Evolutionary conservation across 2,329 filamentous ascomycete species (phyloP).

Genomic region (Aspergillus aculeatinus): DNA sequence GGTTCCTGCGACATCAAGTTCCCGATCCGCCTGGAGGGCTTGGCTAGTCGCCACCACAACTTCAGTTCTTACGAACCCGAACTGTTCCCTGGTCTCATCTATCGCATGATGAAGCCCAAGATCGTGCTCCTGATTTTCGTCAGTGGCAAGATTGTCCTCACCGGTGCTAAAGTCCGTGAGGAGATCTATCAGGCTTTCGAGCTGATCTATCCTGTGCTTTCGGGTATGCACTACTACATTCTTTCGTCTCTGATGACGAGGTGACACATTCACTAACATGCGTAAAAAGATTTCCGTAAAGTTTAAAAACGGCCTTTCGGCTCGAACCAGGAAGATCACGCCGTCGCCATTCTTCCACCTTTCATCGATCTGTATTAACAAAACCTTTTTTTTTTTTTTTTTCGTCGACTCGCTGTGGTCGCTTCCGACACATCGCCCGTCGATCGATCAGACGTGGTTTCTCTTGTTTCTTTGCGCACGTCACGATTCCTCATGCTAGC

Average conservation of each 20-base stretch:
- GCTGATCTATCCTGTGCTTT: constrained; percentile 94
- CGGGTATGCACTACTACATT: constrained; percentile 58
- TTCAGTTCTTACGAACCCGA: constrained; percentile 99
- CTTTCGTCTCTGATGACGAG: background rate
- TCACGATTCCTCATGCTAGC: constrained; percentile 43
- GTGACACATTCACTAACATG: constrained; percentile 7
- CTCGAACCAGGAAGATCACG: constrained; percentile 20
- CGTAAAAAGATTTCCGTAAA: constrained; percentile 60
- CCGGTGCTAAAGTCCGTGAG: constrained; percentile 94
- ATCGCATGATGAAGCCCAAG: constrained; percentile 99
- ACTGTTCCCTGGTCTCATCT: constrained; percentile 97
- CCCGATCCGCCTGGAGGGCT: constrained; percentile 91
- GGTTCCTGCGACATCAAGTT: constrained; percentile 99
- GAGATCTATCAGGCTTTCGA: constrained; percentile 97
- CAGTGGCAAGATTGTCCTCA: constrained; percentile 96
- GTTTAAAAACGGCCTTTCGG: constrained; percentile 44
- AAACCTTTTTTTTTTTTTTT: constrained; percentile 14
- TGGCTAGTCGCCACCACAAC: constrained; percentile 96
- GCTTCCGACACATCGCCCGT: constrained; percentile 12
- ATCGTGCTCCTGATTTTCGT: constrained; percentile 98
- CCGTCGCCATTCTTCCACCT: constrained; percentile 12
- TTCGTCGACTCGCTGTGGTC: constrained; percentile 12
- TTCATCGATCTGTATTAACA: constrained; percentile 32
- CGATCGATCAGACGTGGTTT: background rate
- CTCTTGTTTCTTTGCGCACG: constrained; percentile 19